Percentiles rank a stretch among this genome's conserved stretches.
These are phyloP conservation scores for Rhododendron kiyosumense DNA, from an alignment of 148 eudicot genomes.

Conservation along the genomic window DNA sequence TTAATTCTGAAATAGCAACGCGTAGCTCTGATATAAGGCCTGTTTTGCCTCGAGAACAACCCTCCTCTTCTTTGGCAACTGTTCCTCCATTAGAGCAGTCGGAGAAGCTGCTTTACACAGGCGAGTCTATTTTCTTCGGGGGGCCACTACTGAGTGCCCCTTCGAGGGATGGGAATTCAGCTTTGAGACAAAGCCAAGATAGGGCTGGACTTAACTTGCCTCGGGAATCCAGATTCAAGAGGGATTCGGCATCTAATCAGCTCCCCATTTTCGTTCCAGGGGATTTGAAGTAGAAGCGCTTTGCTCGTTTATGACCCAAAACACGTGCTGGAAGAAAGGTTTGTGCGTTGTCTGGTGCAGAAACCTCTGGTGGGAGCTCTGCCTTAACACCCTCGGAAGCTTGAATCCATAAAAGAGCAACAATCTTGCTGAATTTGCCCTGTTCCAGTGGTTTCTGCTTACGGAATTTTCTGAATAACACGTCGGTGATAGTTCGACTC, in stretches of 20 bases:
- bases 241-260: conserved; percentile 80
- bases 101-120: conserved; percentile 69
- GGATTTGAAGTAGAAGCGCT: conserved; percentile 29
- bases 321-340: background rate
- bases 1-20: conserved; percentile 28
- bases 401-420: background rate
- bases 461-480: background rate
- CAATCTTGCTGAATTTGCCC: background rate
- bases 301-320: conserved; percentile 2
- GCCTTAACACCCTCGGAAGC: background rate
- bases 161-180: conserved; percentile 35
- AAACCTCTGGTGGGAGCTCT: background rate
- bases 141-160: conserved; percentile 77
- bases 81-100: conserved; percentile 42
- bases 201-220: conserved; percentile 40
- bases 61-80: conserved; percentile 26
- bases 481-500: background rate
- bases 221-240: conserved; percentile 67
- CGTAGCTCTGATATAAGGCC: conserved; percentile 24
- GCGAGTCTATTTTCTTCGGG: conserved; percentile 89
- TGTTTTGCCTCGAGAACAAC: conserved; percentile 32
- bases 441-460: background rate
- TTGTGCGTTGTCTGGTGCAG: background rate
- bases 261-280: conserved; percentile 85
- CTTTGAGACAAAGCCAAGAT: conserved; percentile 50